A percentile compares a stretch with the other conserved stretches of the same genome.
Conservation (phyloP, 768 basidiomycete genomes). For the Amanita pallidorosea region DNA sequence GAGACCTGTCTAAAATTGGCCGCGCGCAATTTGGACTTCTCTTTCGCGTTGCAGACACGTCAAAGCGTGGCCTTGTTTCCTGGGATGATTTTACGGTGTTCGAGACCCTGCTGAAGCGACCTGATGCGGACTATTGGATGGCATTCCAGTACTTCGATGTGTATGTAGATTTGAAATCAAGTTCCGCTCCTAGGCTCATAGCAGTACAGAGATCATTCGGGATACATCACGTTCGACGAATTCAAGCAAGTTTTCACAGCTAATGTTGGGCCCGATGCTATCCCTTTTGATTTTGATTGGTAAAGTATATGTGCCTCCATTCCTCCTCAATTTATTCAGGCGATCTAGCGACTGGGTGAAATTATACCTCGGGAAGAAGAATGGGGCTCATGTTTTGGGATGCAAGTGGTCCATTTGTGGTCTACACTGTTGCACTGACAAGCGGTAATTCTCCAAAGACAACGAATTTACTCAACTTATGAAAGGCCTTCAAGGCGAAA, state of each 20-base stretch:
- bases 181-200: background rate
- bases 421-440: constrained; percentile 1
- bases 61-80: constrained; percentile 65
- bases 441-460: constrained; percentile 31
- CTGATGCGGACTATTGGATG: constrained; percentile 96
- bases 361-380: constrained; percentile 88
- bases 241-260: constrained; percentile 88
- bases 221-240: constrained; percentile 86
- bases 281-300: constrained; percentile 96
- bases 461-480: constrained; percentile 97
- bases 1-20: constrained; percentile 78
- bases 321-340: background rate
- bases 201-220: constrained; percentile 70
- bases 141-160: constrained; percentile 95
- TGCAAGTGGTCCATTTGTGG: constrained; percentile 45
- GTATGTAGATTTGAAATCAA: constrained; percentile 36
- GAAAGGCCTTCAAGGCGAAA: constrained; percentile 97
- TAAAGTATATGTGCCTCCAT: constrained; percentile 18
- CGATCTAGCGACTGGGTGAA: constrained; percentile 82
- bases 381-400: constrained; percentile 83
- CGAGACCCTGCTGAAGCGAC: constrained; percentile 84
- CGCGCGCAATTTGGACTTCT: constrained; percentile 84
- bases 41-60: constrained; percentile 80
- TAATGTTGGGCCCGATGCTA: constrained; percentile 66
- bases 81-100: constrained; percentile 98